Evolutionary conservation across 129 eudicot genomes (phyloP), one percentile per base, ranked within the genome.

Genomic region (Centrapalus pauciflorus): DNA sequence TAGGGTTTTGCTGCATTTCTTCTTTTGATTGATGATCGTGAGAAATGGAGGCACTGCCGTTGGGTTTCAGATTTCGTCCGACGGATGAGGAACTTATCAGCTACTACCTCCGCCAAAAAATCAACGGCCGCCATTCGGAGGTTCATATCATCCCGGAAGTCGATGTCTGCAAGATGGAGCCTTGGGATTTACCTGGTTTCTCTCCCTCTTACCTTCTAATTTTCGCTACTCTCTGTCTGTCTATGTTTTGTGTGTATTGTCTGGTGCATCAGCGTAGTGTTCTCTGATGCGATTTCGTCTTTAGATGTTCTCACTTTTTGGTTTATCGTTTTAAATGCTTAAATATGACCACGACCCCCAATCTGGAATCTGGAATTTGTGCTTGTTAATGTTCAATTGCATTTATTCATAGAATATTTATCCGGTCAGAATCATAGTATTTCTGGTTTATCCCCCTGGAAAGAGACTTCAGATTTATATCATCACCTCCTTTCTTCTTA

Each of bases 141-240:
- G 87, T 85, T 23, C 62, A 76, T 14, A 81, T 85, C 68, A 85
- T 85, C 75, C 87, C 87, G 0, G 87, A 85, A 66, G 66, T 82
- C 61, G 92, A 85, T 29, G 88, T 85, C 59, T 85, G 88, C 84
- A 85, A 82, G 65, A 70, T 85, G 74, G 92, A 85, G 77, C 92
- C 92, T 2, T 82, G 88, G 88, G 92, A 85, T 67, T 78, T 85
- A 12, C 92, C 92, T 26, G 83, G 92, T 84, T 35, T 10, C 9
- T 50, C 4, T 45, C 54, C 24, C 4, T 30, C 55, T 33, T 14
- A 55, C 49, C 50, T 38, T 7, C 13, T 24, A 4, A 4, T 24
- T 10, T 5, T 8, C n/a, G 49, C n/a, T 34, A 12, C 3, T 2
- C 5, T 33, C 3, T 28, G 25, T 12, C 14, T 26, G 12, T 64